Conservation (phyloP, 2,329 filamentous ascomycete species). For the Aspergillus fischeri region DNA sequence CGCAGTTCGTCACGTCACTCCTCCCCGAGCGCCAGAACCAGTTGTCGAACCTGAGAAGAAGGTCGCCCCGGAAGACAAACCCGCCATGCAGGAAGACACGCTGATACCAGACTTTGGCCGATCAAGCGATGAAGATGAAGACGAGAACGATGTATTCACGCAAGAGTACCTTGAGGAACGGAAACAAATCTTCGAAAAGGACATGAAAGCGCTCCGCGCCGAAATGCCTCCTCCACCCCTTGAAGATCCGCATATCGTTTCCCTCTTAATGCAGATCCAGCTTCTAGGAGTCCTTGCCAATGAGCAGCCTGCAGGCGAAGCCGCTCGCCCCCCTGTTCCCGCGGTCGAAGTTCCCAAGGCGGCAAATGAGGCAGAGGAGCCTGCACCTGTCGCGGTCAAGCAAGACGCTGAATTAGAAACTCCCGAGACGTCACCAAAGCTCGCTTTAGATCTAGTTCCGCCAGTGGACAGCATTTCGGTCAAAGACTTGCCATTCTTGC, state of each 20-base stretch:
- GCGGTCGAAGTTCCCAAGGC: not conserved
- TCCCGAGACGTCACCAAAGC: slow-evolving; percentile 11
- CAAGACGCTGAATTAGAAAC: slow-evolving; percentile 12
- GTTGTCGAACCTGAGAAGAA: slow-evolving; percentile 1
- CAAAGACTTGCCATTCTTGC: slow-evolving; percentile 45
- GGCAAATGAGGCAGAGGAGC: slow-evolving; percentile 3
- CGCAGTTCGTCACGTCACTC: not conserved
- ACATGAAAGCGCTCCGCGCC: slow-evolving; percentile 40
- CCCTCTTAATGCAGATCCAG: slow-evolving; percentile 42
- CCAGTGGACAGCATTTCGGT: slow-evolving; percentile 31
- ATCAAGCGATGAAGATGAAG: slow-evolving; percentile 43
- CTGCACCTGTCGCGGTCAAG: slow-evolving; percentile 9
- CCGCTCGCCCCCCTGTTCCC: slow-evolving; percentile 4
- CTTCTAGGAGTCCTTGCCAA: slow-evolving; percentile 41
- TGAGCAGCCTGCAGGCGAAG: slow-evolving; percentile 23
- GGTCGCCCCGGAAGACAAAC: slow-evolving; percentile 4
- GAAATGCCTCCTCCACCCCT: slow-evolving; percentile 41
- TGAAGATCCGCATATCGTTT: slow-evolving; percentile 39
- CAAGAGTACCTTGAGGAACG: slow-evolving; percentile 46
- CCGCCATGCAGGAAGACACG: slow-evolving; percentile 4
- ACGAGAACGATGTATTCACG: slow-evolving; percentile 43
- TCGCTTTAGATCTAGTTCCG: slow-evolving; percentile 12
- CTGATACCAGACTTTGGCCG: slow-evolving; percentile 32
- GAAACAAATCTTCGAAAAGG: slow-evolving; percentile 42
- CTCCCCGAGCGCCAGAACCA: slow-evolving; percentile 3